Conservation (phyloP, 2,329 filamentous ascomycete species). For the Penicillium paneum region DNA sequence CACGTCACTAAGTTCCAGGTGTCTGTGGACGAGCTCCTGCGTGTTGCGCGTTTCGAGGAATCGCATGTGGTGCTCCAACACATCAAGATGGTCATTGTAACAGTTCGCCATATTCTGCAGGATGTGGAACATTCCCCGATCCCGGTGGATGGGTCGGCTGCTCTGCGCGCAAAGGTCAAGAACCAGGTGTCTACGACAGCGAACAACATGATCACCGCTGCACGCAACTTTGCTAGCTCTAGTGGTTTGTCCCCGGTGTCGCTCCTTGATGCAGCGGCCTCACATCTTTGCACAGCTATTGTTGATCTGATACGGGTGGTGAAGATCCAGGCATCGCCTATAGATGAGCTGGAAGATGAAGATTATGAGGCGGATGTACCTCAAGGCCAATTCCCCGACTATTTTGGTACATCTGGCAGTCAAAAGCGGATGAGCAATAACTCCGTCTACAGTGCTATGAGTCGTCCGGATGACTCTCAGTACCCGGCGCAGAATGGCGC, state of each 20-base stretch:
- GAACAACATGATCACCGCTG: conserved; percentile 91
- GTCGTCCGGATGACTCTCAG: conserved; percentile 52
- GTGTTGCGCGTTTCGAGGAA: conserved; percentile 69
- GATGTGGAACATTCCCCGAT: conserved; percentile 65
- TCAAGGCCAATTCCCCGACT: conserved; percentile 65
- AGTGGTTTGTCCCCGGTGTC: conserved; percentile 89
- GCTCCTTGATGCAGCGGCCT: conserved; percentile 86
- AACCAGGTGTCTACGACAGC: conserved; percentile 84
- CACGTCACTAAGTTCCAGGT: conserved; percentile 95
- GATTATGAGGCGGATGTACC: conserved; percentile 64
- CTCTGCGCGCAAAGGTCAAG: conserved; percentile 68
- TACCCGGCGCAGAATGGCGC: conserved; percentile 29
- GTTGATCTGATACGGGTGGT: conserved; percentile 80
- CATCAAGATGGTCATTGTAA: conserved; percentile 81
- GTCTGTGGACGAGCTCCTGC: conserved; percentile 84
- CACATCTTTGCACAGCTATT: conserved; percentile 79
- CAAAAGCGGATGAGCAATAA: conserved; percentile 56
- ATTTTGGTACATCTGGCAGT: conserved; percentile 59
- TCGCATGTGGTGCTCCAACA: conserved; percentile 73
- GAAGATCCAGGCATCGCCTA: conserved; percentile 75
- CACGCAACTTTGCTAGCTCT: conserved; percentile 82
- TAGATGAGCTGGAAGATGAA: conserved; percentile 72
- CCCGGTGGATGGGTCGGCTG: conserved; percentile 53
- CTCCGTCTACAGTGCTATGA: conserved; percentile 71
- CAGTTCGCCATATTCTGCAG: conserved; percentile 78